Base-by-base conservation (phyloP, 495 filamentous ascomycete species). In the Neurospora sp. region DNA sequence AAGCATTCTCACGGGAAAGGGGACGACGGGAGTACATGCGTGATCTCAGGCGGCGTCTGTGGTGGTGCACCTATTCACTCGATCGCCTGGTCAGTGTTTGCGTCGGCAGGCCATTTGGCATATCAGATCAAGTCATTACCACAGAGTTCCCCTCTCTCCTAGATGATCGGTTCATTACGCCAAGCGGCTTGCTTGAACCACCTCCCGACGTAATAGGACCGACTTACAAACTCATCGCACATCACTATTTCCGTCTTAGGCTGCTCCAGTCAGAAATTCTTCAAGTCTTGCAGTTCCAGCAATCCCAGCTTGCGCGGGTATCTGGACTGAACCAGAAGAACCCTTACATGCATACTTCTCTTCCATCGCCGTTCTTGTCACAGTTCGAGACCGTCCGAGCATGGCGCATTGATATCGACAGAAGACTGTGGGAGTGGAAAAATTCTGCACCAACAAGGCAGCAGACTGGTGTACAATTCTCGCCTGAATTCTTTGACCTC, bases 11-110 rank as follows among this genome's bases (percentile, higher is more conserved):
- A 31, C 79, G 78, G 54, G 86, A 95, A 82, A 87, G 88, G 70
- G 94, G 94, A 19, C 88, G 92, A 19, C 86, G 93, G 69, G 90
- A 97, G 84, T 98, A 93, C 88, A 86, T 93, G 28, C 90, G 95
- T 31, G 95, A 98, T 79, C 85, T 97, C 43, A 89, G 94, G 69
- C 88, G 95, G 73, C 88, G 95, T 37, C 84, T 98, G 24, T 98
- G 95, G 94, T 98, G 95, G 95, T 97, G 93, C 83, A 92, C 93
- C 2, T 98, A 98, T 79, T 94, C 92, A 39, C 92, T 97, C 74
- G 95, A 98, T 79, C 89, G 95, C 37, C 89, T 98, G 28, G 95
- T 97, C 70, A 92, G 91, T 74, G 93, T 93, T 19, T 97, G 94
- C 74, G 95, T 98, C 42, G 95, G 95, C 54, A 87, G 95, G 43